Percentiles rank a stretch among this genome's conserved stretches.
phyloP scores from a whole-genome alignment of 345 rosid species.

The Turritis glabra region DNA sequence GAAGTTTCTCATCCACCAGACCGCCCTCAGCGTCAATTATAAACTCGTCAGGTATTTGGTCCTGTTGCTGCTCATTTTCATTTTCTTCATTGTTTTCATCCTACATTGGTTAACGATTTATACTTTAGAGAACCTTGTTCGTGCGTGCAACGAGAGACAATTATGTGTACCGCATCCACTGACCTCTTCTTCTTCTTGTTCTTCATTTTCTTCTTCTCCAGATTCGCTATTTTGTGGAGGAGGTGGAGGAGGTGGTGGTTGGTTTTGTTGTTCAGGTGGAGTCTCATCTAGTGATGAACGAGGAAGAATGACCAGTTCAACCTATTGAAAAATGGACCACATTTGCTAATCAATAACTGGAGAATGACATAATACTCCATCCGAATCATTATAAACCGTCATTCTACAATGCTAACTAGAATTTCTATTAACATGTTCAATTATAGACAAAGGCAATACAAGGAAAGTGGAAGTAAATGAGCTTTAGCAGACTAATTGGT shows the following conservation, averaged over 20 bases:
- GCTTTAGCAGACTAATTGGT: background rate
- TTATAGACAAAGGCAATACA: background rate
- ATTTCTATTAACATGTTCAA: background rate
- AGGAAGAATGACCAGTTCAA: slow-evolving; percentile 94
- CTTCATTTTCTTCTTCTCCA: slow-evolving; percentile 84
- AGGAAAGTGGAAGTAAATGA: background rate
- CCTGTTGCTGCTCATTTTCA: slow-evolving; percentile 90
- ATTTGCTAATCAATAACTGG: slow-evolving; percentile 28
- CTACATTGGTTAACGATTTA: slow-evolving; percentile 42
- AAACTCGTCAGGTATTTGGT: slow-evolving; percentile 93
- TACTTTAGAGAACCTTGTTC: slow-evolving; percentile 23
- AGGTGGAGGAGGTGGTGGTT: slow-evolving; percentile 96
- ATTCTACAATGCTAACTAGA: slow-evolving; percentile 5
- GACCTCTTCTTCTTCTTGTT: slow-evolving; percentile 65
- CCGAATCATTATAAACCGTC: background rate
- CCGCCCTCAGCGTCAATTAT: slow-evolving; percentile 99
- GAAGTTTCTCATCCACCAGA: slow-evolving; percentile 94
- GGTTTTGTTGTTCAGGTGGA: slow-evolving; percentile 89
- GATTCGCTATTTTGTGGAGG: slow-evolving; percentile 85
- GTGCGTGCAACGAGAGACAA: background rate
- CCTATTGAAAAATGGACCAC: slow-evolving; percentile 49
- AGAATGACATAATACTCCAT: background rate
- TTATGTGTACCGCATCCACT: slow-evolving; percentile 14
- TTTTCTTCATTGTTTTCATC: slow-evolving; percentile 82
- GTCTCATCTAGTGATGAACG: slow-evolving; percentile 76